Evolutionary conservation across 768 basidiomycete species (phyloP).

Genomic region (Lactarius quietus): DNA sequence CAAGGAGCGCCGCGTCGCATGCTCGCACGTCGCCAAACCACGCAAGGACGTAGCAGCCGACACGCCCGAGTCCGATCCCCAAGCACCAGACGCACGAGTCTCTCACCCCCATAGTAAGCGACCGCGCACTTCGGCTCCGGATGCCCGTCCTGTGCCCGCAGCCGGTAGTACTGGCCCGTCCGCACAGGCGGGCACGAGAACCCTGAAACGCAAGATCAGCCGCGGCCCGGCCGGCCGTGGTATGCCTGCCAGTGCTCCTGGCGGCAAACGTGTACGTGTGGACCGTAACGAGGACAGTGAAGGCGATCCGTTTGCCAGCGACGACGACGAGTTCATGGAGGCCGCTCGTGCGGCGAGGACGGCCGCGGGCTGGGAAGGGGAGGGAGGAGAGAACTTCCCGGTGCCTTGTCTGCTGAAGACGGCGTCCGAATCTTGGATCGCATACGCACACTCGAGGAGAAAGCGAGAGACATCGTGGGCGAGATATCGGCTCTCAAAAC

Average conservation of each 20-base stretch:
- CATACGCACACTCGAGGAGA: conserved; percentile 22
- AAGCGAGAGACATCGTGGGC: conserved; percentile 23
- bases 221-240: conserved; percentile 14
- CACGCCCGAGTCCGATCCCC: conserved; percentile 19
- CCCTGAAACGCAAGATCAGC: conserved; percentile 21
- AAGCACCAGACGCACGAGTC: conserved; percentile 8
- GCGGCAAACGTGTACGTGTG: conserved; percentile 19
- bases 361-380: conserved; percentile 14
- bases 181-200: conserved; percentile 13
- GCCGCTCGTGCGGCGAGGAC: conserved; percentile 19
- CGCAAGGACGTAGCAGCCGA: conserved; percentile 20
- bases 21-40: conserved; percentile 23
- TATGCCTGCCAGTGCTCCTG: background rate
- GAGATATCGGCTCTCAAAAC: conserved; percentile 25
- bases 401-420: conserved; percentile 18
- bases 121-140: conserved; percentile 9
- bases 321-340: conserved; percentile 24
- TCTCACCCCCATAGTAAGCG: conserved; percentile 9
- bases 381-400: conserved; percentile 10
- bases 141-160: background rate
- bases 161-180: conserved; percentile 13
- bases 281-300: conserved; percentile 21
- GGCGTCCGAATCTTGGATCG: conserved; percentile 17
- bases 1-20: conserved; percentile 25
- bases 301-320: conserved; percentile 22